phyloP scores from a whole-genome alignment of 108 stramenopile species.

The Licmophora abbreviata region DNA sequence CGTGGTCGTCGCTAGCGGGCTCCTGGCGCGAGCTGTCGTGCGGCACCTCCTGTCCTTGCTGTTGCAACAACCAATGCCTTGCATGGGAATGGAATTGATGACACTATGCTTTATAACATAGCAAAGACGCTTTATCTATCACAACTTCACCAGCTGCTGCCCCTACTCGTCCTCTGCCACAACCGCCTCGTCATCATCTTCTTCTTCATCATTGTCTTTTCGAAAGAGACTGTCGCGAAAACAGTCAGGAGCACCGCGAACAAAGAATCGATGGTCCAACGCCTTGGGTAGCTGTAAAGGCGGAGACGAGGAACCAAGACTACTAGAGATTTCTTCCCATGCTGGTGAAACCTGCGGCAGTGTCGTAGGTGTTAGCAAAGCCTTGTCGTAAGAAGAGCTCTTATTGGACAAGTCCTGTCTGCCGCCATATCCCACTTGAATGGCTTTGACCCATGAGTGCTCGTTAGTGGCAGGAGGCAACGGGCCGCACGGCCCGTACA shows the following conservation, averaged over 20 bases:
- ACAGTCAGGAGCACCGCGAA: conserved; percentile 60
- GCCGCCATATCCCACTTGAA: conserved; percentile 16
- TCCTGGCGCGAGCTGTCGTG: no score
- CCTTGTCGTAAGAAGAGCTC: no score
- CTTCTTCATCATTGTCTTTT: conserved; percentile 5
- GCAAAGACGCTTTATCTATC: no score
- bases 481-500: conserved; percentile 83
- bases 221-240: conserved; percentile 50
- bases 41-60: no score
- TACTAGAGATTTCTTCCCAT: conserved; percentile 57
- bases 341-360: conserved; percentile 52
- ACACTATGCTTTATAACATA: no score
- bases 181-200: background rate
- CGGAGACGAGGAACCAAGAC: background rate
- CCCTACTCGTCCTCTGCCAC: background rate
- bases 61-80: no score
- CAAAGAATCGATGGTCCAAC: conserved; percentile 76
- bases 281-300: conserved; percentile 1
- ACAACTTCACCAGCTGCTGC: no score
- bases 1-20: no score
- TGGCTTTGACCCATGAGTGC: conserved; percentile 60
- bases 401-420: background rate
- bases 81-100: no score
- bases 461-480: conserved; percentile 59
- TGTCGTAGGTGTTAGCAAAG: conserved; percentile 8